Evolutionary conservation across 768 basidiomycete genomes (phyloP).

Genomic region (Leccinum disarticulatum): DNA sequence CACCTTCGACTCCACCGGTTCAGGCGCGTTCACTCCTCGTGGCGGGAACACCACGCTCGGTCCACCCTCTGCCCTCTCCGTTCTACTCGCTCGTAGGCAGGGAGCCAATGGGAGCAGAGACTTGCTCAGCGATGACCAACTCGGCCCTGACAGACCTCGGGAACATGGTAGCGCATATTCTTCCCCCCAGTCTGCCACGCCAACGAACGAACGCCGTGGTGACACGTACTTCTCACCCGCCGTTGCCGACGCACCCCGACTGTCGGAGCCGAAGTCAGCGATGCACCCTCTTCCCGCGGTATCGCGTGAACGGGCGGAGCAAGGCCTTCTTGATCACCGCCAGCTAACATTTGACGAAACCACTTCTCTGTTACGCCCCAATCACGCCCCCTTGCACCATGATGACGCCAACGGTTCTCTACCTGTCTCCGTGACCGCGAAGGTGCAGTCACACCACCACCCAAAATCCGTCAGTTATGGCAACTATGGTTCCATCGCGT

Average conservation of each 20-base stretch:
- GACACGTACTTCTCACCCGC: conserved; percentile 6
- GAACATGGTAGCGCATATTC: conserved; percentile 1
- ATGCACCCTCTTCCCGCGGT: neutral
- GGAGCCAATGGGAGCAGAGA: conserved; percentile 4
- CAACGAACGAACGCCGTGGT: conserved; percentile 18
- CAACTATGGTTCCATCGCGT: conserved; percentile 14
- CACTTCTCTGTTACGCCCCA: conserved; percentile 16
- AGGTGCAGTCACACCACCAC: conserved; percentile 14
- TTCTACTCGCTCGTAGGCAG: conserved; percentile 32
- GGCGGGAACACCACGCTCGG: conserved; percentile 20
- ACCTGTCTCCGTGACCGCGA: neutral
- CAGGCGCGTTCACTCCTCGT: conserved; percentile 25
- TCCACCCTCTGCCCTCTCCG: conserved; percentile 36
- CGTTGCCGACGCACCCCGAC: neutral
- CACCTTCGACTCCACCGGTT: conserved; percentile 23
- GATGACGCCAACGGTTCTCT: conserved; percentile 5
- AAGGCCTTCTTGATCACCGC: neutral
- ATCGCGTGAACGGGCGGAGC: neutral
- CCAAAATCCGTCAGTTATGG: neutral
- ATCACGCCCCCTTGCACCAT: conserved; percentile 9
- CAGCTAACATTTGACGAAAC: conserved; percentile 16
- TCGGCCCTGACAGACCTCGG: neutral
- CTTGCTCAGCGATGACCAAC: neutral
- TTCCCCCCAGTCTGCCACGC: conserved; percentile 21
- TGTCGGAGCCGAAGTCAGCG: neutral